A percentile compares a stretch with the other conserved stretches of the same genome.
phyloP scores from a whole-genome alignment of 2,329 filamentous ascomycete species.

The Alternaria viburni region DNA sequence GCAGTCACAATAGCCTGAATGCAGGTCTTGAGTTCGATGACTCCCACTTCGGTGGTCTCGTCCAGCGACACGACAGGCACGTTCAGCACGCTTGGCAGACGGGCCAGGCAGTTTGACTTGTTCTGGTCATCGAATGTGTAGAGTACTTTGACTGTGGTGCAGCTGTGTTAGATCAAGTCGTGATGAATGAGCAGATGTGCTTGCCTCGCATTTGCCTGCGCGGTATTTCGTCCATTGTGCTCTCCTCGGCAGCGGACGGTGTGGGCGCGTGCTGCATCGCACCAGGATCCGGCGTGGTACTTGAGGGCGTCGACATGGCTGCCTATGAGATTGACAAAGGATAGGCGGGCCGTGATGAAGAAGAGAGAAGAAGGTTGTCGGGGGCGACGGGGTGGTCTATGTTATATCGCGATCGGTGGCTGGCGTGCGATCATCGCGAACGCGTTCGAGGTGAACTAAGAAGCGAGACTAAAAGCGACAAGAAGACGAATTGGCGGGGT shows the following conservation, averaged over 20 bases:
- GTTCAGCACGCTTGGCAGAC: constrained; percentile 78
- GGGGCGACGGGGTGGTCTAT: constrained; percentile 34
- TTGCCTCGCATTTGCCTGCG: constrained; percentile 56
- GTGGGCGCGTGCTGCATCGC: constrained; percentile 29
- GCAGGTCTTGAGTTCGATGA: constrained; percentile 86
- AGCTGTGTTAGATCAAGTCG: constrained; percentile 23
- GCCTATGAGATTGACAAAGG: constrained; percentile 21
- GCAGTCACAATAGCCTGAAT: constrained; percentile 78
- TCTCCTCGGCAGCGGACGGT: constrained; percentile 29
- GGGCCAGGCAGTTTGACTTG: constrained; percentile 87
- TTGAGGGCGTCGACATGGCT: constrained; percentile 45
- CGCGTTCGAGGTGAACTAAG: constrained; percentile 36
- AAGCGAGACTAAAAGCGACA: constrained; percentile 16
- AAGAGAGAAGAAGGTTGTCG: constrained; percentile 19
- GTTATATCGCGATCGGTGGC: constrained; percentile 41
- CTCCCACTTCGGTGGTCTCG: constrained; percentile 79
- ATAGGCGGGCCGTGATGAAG: constrained; percentile 25
- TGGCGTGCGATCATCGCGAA: constrained; percentile 46
- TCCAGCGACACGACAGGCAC: constrained; percentile 83
- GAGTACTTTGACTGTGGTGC: constrained; percentile 81
- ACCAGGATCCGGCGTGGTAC: constrained; percentile 26
- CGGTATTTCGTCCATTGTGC: constrained; percentile 42
- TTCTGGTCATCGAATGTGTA: constrained; percentile 93
- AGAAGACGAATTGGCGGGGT: constrained; percentile 16
- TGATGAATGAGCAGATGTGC: constrained; percentile 19